These are phyloP conservation scores for Colletotrichum chrysophilum DNA, from an alignment of 2,329 filamentous ascomycete species.

Conservation along the genomic window DNA sequence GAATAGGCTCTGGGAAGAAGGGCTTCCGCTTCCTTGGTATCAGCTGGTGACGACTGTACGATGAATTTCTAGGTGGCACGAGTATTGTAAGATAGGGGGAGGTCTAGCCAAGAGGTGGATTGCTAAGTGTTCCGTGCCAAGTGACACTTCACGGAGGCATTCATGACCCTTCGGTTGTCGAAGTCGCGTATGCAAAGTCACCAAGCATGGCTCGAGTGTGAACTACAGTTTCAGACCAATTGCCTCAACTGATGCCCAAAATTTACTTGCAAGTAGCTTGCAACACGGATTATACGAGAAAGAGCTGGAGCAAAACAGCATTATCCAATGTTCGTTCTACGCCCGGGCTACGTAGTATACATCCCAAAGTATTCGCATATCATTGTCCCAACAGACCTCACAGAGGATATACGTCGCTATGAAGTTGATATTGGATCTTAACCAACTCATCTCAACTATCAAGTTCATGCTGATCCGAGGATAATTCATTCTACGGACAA, in stretches of 20 bases:
- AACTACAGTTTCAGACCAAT: background rate
- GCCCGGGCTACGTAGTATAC: background rate
- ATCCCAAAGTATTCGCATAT: background rate
- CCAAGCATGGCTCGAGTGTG: background rate
- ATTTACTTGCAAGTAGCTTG: background rate
- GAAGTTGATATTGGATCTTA: background rate
- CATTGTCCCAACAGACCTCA: background rate
- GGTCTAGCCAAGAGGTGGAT: background rate
- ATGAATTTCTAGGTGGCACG: background rate
- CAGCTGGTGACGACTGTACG: constrained; percentile 52
- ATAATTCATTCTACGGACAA: background rate
- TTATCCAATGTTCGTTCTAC: background rate
- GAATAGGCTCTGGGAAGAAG: constrained; percentile 40
- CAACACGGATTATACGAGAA: background rate
- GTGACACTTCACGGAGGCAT: background rate
- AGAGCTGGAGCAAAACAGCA: background rate
- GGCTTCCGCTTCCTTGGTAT: constrained; percentile 66
- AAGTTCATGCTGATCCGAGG: background rate
- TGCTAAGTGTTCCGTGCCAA: background rate
- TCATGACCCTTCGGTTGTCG: background rate
- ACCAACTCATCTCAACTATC: background rate
- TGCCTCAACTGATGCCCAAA: background rate
- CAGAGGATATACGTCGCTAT: background rate
- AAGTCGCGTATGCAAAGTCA: background rate
- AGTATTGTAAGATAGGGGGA: background rate